Base-by-base conservation (phyloP, 805 yeast genomes). In the Metschnikowia cubensis region DNA sequence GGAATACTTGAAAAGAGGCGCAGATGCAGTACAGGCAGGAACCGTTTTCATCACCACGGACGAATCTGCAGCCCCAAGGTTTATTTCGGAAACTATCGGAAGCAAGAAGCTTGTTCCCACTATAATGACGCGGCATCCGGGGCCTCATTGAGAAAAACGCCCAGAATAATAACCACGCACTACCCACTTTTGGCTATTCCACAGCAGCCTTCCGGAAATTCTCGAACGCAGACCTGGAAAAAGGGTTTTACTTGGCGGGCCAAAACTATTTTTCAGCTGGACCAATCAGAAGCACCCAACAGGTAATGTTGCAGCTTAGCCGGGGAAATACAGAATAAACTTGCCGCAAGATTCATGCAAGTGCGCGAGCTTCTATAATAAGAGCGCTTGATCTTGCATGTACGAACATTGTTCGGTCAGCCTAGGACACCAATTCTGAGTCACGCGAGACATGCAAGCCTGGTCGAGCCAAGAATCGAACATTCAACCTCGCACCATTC, bases 21-120 rank as follows among this genome's bases (percentile, higher is more conserved):
- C 82, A 1, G 66, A 76, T 3, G 82, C 75, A 0, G 83, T 76
- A 8, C 84, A 79, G 49, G n/a, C 81, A 35, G 87, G 87, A 0
- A 77, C 85, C 0, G 70, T 71, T 0, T 79, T 80, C 57, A 62
- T 81, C 14, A 62, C 66, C 0, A 56, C 70, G n/a, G 52, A 57
- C 4, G 80, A 75, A 47, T 53, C 66, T 2, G 43, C 50, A 2
- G 58, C 62, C 5, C 59, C 58, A 13, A 50, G 47, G 14, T 61
- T 49, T 41, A 60, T 64, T 47, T 58, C 51, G 5, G 41, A 59
- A 2, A 35, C 44, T 5, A 41, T 59, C 1, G 42, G 39, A 17
- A 42, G 38, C 11, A 45, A 39, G 3, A 31, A 35, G 3, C 53
- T 57, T 1, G 18, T 45, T 3, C 55, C 56, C n/a, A 68, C 72